These are phyloP conservation scores for Ustilago vetiveriae DNA, from an alignment of 1,284 basidiomycete species.

Conservation along the genomic window DNA sequence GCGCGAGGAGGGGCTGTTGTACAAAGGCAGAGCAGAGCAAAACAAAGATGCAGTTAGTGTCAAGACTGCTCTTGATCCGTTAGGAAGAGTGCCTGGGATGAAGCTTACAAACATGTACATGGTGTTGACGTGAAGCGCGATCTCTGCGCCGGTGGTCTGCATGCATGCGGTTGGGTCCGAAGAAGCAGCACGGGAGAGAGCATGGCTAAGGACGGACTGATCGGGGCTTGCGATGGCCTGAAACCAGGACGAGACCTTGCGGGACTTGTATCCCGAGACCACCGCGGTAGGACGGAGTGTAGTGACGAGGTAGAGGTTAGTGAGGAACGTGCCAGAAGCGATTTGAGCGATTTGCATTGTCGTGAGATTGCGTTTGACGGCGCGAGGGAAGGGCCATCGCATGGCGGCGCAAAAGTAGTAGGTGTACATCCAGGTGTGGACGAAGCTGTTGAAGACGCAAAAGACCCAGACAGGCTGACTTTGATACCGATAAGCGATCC, in stretches of 20 bases:
- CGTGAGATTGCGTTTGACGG: constrained; percentile 60
- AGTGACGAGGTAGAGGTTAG: constrained; percentile 56
- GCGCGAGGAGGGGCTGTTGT: constrained; percentile 49
- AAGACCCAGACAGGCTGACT: constrained; percentile 60
- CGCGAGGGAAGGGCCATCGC: constrained; percentile 53
- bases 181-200: constrained; percentile 22
- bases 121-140: constrained; percentile 60
- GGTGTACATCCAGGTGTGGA: constrained; percentile 60
- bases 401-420: constrained; percentile 61
- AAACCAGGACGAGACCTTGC: constrained; percentile 19
- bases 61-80: too few species aligned
- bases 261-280: constrained; percentile 17
- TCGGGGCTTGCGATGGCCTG: background rate
- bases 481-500: constrained; percentile 64
- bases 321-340: constrained; percentile 55
- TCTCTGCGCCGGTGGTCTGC: constrained; percentile 47
- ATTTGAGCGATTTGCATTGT: constrained; percentile 62
- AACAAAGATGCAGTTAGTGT: background rate
- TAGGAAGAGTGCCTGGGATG: background rate
- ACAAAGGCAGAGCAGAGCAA: background rate
- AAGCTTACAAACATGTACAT: constrained; percentile 57
- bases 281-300: constrained; percentile 32
- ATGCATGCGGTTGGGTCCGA: constrained; percentile 42
- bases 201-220: constrained; percentile 26
- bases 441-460: constrained; percentile 60